phyloP scores from a whole-genome alignment of 176 grass and related monocot species.

The Juncus effusus region DNA sequence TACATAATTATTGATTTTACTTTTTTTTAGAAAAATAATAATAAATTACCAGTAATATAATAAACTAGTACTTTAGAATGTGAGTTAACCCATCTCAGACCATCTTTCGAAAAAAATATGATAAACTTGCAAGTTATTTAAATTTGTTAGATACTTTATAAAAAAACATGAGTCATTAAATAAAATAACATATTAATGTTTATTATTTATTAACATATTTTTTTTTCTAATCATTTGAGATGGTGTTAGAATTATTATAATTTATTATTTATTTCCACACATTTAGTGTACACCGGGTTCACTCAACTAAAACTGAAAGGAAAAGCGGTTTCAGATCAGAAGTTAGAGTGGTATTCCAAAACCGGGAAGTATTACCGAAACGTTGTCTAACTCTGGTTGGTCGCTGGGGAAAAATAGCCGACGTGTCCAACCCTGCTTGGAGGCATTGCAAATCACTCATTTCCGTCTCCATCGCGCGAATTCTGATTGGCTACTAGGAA shows the following conservation, averaged over 20 bases:
- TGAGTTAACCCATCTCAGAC: too few species aligned
- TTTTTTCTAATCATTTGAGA: background rate
- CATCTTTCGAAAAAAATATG: too few species aligned
- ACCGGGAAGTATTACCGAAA: background rate
- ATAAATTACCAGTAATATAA: too few species aligned
- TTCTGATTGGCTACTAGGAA: too few species aligned
- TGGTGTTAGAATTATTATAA: background rate
- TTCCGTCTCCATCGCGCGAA: too few species aligned
- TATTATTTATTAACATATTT: background rate
- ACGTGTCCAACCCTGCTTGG: background rate
- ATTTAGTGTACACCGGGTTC: background rate
- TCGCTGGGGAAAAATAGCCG: background rate
- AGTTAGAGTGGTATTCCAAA: background rate
- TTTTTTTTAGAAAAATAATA: too few species aligned
- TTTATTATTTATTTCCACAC: too few species aligned
- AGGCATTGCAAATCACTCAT: background rate
- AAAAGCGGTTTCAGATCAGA: constrained; percentile 10
- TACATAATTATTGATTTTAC: too few species aligned
- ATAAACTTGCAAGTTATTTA: too few species aligned
- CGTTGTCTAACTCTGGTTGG: constrained; percentile 22
- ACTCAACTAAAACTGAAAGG: background rate
- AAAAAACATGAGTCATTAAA: background rate
- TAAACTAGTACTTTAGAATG: too few species aligned
- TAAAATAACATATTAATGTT: background rate
- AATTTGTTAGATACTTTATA: too few species aligned